Base-by-base conservation (phyloP, 164 flowering plant species). In the Tinospora cordifolia region DNA sequence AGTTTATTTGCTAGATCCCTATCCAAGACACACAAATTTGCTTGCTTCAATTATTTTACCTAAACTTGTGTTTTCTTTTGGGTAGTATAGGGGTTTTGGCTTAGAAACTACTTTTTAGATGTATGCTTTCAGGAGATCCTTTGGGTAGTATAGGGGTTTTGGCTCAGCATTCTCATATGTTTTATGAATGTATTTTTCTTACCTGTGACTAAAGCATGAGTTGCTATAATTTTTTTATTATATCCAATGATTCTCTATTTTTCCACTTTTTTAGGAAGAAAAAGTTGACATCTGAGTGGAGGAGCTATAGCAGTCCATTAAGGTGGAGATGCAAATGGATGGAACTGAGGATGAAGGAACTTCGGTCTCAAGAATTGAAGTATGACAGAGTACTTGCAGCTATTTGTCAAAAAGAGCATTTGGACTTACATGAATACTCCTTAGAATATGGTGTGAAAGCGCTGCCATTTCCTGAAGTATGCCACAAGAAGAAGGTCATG, bases 291-390 rank as follows among this genome's bases (percentile, higher is more conserved):
- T 76, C 70, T 76, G 93, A 94, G 71, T 94, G 99, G 99, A 88
- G 87, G 81, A 85, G 67, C 69, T 89, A 84, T 67, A 83, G 88
- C 69, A 83, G 79, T 8, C 97, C 97, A 70, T 72, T 90, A 19
- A 88, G 86, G 90, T 93, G 98, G 98, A 72, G 88, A 51, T 83
- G 86, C 77, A 80, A 80, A 81, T 94, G 97, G 97, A 72, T 89
- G 65, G 99, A 94, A 76, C 72, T 94, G 63, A 85, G 77, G 81
- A 84, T 90, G 21, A 89, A 84, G 74, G 88, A 89, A 69, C 66
- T 92, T 58, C 86, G 86, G 69, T 80, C 83, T 7, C 95, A 87
- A 69, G 85, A 87, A 69, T 69, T 69, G 71, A 86, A 82, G 74
- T 94, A 89, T 78, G 69, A 79, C 46, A 78, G 77, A 62, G 75